phyloP scores from a whole-genome alignment of 2,329 filamentous ascomycete species.

The Pleoardoris graminearum region DNA sequence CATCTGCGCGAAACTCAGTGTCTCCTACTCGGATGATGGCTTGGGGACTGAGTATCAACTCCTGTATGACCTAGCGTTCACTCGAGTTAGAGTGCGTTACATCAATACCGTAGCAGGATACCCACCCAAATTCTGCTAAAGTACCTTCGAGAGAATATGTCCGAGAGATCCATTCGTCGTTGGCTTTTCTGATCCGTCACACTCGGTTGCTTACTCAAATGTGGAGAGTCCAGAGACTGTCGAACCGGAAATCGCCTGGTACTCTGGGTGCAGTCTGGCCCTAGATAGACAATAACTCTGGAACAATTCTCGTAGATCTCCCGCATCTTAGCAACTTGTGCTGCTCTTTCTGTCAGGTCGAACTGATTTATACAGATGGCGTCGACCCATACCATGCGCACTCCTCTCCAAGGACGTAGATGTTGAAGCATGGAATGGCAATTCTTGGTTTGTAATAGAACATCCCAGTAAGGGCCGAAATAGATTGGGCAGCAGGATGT shows the following conservation, averaged over 20 bases:
- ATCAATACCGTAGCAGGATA: not conserved
- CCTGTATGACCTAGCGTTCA: conserved; percentile 8
- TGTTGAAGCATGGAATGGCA: conserved; percentile 30
- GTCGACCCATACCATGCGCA: conserved; percentile 17
- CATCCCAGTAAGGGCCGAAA: conserved; percentile 30
- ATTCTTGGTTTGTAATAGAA: conserved; percentile 33
- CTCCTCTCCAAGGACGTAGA: conserved; percentile 11
- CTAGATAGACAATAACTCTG: conserved; percentile 18
- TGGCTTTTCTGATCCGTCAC: too few relatives aligned
- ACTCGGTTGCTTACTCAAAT: too few relatives aligned
- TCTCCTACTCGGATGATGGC: conserved; percentile 14
- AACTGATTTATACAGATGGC: conserved; percentile 24
- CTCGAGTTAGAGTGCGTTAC: not conserved
- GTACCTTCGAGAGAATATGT: conserved; percentile 1
- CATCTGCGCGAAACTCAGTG: conserved; percentile 8
- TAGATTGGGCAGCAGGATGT: conserved; percentile 24
- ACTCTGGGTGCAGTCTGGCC: conserved; percentile 17
- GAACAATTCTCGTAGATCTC: conserved; percentile 12
- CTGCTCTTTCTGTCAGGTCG: conserved; percentile 15
- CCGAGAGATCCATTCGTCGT: not conserved
- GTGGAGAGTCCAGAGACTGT: not conserved
- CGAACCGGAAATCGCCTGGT: not conserved
- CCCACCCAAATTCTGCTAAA: conserved; percentile 14
- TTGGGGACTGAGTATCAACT: conserved; percentile 9
- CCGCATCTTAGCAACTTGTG: conserved; percentile 29